These are phyloP conservation scores for Solanum dulcamara DNA, from an alignment of 257 asterid genomes.

Conservation along the genomic window DNA sequence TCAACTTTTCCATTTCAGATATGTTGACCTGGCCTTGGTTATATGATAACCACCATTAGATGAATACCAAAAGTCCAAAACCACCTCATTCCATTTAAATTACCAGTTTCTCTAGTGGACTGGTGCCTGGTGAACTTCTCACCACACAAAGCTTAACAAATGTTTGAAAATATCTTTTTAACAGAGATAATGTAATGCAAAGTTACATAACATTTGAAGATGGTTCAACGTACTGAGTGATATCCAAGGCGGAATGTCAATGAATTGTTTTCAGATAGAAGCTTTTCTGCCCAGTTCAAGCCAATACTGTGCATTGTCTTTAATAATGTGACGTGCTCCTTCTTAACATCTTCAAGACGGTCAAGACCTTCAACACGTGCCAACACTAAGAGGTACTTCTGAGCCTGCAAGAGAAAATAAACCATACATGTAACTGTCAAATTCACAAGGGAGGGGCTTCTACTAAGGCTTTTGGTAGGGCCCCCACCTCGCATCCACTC, in stretches of 20 bases:
- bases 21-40: neutral
- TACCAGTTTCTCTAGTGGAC: neutral
- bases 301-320: slow-evolving; percentile 69
- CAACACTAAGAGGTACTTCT: slow-evolving; percentile 54
- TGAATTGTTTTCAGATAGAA: slow-evolving; percentile 37
- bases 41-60: neutral
- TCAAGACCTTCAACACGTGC: slow-evolving; percentile 72
- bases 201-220: neutral
- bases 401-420: slow-evolving; percentile 43
- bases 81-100: neutral
- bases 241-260: slow-evolving; percentile 78
- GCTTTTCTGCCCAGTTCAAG: slow-evolving; percentile 61
- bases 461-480: too few relatives aligned
- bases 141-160: neutral
- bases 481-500: too few relatives aligned
- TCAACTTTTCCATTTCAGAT: neutral
- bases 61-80: neutral
- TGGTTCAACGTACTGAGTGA: slow-evolving; percentile 42
- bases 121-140: neutral
- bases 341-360: slow-evolving; percentile 44
- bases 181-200: neutral
- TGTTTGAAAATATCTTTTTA: neutral
- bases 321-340: slow-evolving; percentile 49
- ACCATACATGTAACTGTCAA: neutral
- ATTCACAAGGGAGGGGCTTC: neutral